Base-by-base conservation (phyloP, 257 asterid genomes). In the Fraxinus anomala region DNA sequence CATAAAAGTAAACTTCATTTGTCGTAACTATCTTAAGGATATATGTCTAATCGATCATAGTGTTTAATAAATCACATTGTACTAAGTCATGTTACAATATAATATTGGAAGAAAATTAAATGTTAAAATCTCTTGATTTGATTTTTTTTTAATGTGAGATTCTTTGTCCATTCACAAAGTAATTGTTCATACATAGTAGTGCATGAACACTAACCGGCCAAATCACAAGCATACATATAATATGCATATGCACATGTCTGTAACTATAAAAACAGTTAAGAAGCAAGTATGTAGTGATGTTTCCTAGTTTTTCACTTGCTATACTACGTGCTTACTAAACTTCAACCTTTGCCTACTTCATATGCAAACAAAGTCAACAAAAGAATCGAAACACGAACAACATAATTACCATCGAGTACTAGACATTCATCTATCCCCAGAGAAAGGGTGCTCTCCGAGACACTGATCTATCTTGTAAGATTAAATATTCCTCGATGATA, bases 181-280 rank as follows among this genome's bases (percentile, higher is more conserved):
- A 67, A 76, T 77, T 68, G 68, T 74, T 63, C 17, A 80, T 44
- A 70, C 51, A 82, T 54, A 34, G 75, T 30, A 77, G 71, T 79
- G 80, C 80, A 83, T 80, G 87, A 68, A 82, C 77, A 54, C 76
- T 79, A 84, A 82, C 85, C 85, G 76, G 83, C 83, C 86, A 86
- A 79, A 82, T 78, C 84, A 73, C 70, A 67, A 75, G 33, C 74
- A 73, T 77, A 79, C 84, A 87, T 61, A 61, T 61, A 23, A 89
- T 88, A 91, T 87, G 92, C 89, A 76, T 73, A 61, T 61, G 94
- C 94, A 91, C 91, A 80, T 89, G 96, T 80, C 69, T 56, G 54
- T 72, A 63, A 77, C 76, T 68, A 54, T 23, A 61, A 63, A 14
- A 39, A 17, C 19, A 68, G 6, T 28, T 28, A 51, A n/a, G 67